These are phyloP conservation scores for Calonectria pauciramosa DNA, from an alignment of 2,329 filamentous ascomycete genomes.

Conservation along the genomic window DNA sequence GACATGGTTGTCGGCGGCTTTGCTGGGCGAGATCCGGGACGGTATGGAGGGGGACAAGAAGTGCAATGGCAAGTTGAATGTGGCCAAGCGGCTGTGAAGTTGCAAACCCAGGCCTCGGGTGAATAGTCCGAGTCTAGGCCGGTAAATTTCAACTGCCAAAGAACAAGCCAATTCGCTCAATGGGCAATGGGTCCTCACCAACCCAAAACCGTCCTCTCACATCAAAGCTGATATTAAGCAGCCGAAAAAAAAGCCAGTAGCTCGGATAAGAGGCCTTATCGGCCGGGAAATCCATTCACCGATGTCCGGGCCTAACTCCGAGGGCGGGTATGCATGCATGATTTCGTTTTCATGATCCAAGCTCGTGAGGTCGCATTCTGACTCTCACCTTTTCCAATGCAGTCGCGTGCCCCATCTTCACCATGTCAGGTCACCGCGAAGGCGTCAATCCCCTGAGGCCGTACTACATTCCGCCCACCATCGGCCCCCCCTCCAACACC, in stretches of 20 bases:
- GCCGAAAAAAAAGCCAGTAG: slow-evolving; percentile 44
- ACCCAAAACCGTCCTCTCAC: slow-evolving; percentile 47
- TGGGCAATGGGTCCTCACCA: slow-evolving; percentile 41
- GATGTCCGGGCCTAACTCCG: slow-evolving; percentile 45
- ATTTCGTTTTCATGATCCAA: slow-evolving; percentile 48
- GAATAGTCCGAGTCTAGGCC: slow-evolving; percentile 19
- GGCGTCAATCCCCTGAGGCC: slow-evolving; percentile 75
- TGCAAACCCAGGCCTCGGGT: slow-evolving; percentile 15
- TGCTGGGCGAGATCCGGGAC: slow-evolving; percentile 25
- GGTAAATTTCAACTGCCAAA: slow-evolving; percentile 30
- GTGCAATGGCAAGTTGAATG: slow-evolving; percentile 1
- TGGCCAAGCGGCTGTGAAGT: slow-evolving; percentile 11
- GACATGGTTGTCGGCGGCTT: slow-evolving; percentile 45
- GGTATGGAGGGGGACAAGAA: slow-evolving; percentile 7
- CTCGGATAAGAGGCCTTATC: slow-evolving; percentile 48
- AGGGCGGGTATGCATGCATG: slow-evolving; percentile 42
- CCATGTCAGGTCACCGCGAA: slow-evolving; percentile 61
- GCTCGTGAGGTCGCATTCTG: slow-evolving; percentile 35
- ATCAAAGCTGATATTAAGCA: slow-evolving; percentile 49
- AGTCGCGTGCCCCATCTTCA: slow-evolving; percentile 43
- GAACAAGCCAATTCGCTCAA: slow-evolving; percentile 46
- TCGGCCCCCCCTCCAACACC: slow-evolving; percentile 60
- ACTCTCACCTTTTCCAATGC: slow-evolving; percentile 43
- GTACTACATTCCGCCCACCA: slow-evolving; percentile 76
- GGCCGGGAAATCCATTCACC: slow-evolving; percentile 53